Conservation (phyloP, 805 yeast genomes). For the Spathaspora passalidarum region DNA sequence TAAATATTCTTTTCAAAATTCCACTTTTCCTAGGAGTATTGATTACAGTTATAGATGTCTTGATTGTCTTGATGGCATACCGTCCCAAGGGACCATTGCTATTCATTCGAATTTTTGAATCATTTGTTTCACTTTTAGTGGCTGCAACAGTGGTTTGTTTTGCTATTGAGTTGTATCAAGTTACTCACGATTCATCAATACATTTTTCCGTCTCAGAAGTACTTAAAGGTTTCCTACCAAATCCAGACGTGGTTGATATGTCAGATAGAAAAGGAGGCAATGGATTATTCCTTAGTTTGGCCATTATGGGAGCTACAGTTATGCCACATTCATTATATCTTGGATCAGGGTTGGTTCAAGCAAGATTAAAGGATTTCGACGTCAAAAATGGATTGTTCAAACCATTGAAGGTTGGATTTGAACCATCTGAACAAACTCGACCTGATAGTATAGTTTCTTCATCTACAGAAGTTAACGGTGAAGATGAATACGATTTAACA, state of each 20-base stretch:
- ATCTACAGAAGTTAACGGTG: neutral
- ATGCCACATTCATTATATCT: constrained; percentile 46
- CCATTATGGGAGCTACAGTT: constrained; percentile 46
- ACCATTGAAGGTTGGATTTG: constrained; percentile 12
- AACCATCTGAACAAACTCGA: neutral
- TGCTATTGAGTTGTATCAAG: constrained; percentile 69
- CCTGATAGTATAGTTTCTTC: neutral
- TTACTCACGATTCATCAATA: constrained; percentile 48
- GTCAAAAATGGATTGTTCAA: constrained; percentile 29
- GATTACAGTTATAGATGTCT: constrained; percentile 77
- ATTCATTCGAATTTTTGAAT: constrained; percentile 76
- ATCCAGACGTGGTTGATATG: constrained; percentile 36
- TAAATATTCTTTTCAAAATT: constrained; percentile 70
- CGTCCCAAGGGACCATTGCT: constrained; percentile 79
- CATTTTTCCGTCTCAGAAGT: constrained; percentile 49
- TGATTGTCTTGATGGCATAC: constrained; percentile 74
- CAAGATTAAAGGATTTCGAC: constrained; percentile 42
- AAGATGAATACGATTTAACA: constrained; percentile 2
- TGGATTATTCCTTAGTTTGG: constrained; percentile 43
- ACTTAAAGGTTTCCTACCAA: constrained; percentile 44
- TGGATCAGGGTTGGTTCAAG: constrained; percentile 44
- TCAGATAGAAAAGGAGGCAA: constrained; percentile 47
- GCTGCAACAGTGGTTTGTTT: constrained; percentile 84
- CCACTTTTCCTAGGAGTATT: constrained; percentile 76
- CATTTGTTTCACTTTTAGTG: constrained; percentile 74